Evolutionary conservation across 2,329 filamentous ascomycete genomes (phyloP).

Genomic region (Phaeosphaeria sp.): DNA sequence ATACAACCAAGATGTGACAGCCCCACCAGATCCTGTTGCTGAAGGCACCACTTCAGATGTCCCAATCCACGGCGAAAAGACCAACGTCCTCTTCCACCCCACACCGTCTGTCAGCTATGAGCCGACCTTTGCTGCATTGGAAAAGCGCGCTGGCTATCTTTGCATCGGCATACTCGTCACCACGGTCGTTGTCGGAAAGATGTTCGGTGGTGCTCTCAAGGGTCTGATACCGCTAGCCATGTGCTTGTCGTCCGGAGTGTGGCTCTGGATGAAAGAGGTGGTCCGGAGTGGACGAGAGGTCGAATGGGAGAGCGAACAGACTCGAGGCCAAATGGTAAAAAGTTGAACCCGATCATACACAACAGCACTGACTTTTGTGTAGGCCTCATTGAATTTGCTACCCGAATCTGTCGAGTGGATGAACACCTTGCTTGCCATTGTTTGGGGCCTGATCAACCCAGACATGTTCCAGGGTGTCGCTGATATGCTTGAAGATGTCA

Average conservation of each 20-base stretch:
- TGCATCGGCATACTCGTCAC: conserved; percentile 73
- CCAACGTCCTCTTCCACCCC: conserved; percentile 93
- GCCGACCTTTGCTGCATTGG: conserved; percentile 80
- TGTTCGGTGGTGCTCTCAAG: conserved; percentile 79
- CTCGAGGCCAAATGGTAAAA: conserved; percentile 75
- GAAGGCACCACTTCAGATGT: conserved; percentile 88
- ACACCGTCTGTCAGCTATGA: conserved; percentile 90
- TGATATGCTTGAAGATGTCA: conserved; percentile 94
- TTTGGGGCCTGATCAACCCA: conserved; percentile 93
- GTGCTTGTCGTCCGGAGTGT: conserved; percentile 79
- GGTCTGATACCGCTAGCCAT: conserved; percentile 77
- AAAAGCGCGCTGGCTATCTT: conserved; percentile 75
- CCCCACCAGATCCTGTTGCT: conserved; percentile 85
- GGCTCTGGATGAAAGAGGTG: conserved; percentile 88
- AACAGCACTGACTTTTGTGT: conserved; percentile 3
- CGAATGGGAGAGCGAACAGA: conserved; percentile 89
- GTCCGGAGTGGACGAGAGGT: conserved; percentile 80
- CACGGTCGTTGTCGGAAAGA: conserved; percentile 78
- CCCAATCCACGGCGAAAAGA: conserved; percentile 95
- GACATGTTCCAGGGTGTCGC: conserved; percentile 93
- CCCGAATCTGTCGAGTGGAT: conserved; percentile 94
- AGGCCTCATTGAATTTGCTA: conserved; percentile 84
- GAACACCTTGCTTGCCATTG: conserved; percentile 82
- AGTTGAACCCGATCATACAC: not conserved
- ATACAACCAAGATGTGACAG: conserved; percentile 84